A percentile compares a stretch with the other conserved stretches of the same genome.
These are phyloP conservation scores for Alternaria brassicicola DNA, from an alignment of 2,329 filamentous ascomycete species.

Conservation along the genomic window DNA sequence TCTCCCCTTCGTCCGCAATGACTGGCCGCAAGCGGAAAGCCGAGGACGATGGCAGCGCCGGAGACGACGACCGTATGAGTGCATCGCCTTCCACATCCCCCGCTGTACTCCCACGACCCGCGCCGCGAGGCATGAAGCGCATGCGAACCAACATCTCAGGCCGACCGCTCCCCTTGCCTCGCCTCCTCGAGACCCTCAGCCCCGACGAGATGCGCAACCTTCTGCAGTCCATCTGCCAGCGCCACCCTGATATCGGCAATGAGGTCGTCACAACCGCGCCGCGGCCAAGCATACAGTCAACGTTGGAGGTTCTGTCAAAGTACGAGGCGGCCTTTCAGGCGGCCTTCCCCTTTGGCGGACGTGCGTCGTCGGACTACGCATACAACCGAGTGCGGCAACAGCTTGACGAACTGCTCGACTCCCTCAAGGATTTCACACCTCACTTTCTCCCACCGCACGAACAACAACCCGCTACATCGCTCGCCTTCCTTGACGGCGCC, in stretches of 20 bases:
- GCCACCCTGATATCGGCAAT: constrained; percentile 81
- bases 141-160: constrained; percentile 72
- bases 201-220: constrained; percentile 82
- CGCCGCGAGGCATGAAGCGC: constrained; percentile 63
- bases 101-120: constrained; percentile 70
- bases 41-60: constrained; percentile 66
- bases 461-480: constrained; percentile 77
- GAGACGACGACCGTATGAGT: constrained; percentile 82
- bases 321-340: constrained; percentile 80
- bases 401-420: constrained; percentile 80
- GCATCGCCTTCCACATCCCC: constrained; percentile 86
- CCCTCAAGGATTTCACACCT: constrained; percentile 90
- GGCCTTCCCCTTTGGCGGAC: constrained; percentile 84
- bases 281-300: constrained; percentile 81
- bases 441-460: constrained; percentile 95
- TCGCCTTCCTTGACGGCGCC: constrained; percentile 86
- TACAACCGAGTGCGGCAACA: constrained; percentile 91
- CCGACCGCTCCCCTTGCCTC: constrained; percentile 68
- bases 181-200: constrained; percentile 93
- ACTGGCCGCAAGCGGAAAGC: constrained; percentile 82
- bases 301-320: constrained; percentile 77
- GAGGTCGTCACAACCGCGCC: constrained; percentile 86
- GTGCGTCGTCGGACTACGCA: constrained; percentile 86
- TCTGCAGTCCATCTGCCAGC: constrained; percentile 88
- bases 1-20: constrained; percentile 51